Evolutionary conservation across 805 yeast genomes (phyloP).

Genomic region (Pachysolen tannophilus): DNA sequence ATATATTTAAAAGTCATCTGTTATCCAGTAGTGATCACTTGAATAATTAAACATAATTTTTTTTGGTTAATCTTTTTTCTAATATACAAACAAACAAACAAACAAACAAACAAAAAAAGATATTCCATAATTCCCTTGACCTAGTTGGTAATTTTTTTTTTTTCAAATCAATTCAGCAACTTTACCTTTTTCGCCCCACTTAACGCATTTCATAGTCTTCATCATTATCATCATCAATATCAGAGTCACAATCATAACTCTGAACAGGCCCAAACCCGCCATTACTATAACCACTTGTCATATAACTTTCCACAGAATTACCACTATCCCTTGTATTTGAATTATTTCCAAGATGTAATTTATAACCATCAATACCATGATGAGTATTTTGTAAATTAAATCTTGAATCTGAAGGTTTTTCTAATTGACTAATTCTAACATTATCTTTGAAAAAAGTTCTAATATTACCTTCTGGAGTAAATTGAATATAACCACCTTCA

Average conservation of each 20-base stretch:
- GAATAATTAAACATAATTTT: too few species aligned
- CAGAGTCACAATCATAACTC: slow-evolving; percentile 20
- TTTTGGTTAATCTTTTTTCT: too few species aligned
- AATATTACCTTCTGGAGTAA: slow-evolving; percentile 58
- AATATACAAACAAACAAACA: not conserved
- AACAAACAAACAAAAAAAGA: not conserved
- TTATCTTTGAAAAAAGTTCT: slow-evolving; percentile 35
- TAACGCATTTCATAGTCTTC: not conserved
- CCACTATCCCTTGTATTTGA: slow-evolving; percentile 19
- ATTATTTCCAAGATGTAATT: slow-evolving; percentile 18
- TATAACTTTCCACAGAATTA: slow-evolving; percentile 24
- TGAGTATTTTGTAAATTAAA: slow-evolving; percentile 23
- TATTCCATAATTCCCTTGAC: not conserved
- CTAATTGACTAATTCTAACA: slow-evolving; percentile 38
- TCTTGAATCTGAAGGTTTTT: slow-evolving; percentile 22
- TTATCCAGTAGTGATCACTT: too few species aligned
- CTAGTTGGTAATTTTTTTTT: not conserved
- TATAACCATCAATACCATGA: slow-evolving; percentile 30
- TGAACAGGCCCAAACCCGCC: too few species aligned
- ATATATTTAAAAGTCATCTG: too few species aligned
- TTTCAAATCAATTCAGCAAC: not conserved
- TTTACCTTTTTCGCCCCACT: not conserved
- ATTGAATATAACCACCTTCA: slow-evolving; percentile 52
- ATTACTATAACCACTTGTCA: slow-evolving; percentile 21
- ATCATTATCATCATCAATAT: slow-evolving; percentile 17